Evolutionary conservation across 2,329 filamentous ascomycete genomes (phyloP), one percentile per base, ranked within the genome.

Genomic region (Shiraia sp.): DNA sequence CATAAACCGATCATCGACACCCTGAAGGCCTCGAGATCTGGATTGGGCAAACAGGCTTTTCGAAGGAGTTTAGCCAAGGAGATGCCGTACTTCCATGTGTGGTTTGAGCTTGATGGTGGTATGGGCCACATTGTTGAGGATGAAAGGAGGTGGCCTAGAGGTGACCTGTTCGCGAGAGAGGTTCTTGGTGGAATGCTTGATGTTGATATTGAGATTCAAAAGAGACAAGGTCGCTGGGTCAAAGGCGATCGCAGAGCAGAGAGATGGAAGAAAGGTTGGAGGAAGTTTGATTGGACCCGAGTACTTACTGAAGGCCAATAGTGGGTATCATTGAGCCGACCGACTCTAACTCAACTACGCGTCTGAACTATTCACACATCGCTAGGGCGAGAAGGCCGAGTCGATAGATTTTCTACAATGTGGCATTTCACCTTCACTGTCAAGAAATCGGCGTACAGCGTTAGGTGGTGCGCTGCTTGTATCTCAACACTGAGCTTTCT

Each of bases 31-130:
- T 79, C 82, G 0, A 70, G 76, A n/a, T 78, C 82, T 2, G 88
- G 87, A 0, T 68, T 90, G 48, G 93, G 92, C 0, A 87, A 87
- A 61, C 70, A 80, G 38, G 91, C 93, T 1, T 99, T 99, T 68
- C 80, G 92, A 1, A 79, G 84, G 42, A 86, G 81, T 14, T 76
- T 99, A 47, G 89, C 88, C 10, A 96, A 95, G 72, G 92, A 99
- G 74, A 92, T 95, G 88, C 92, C 95, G 0, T 99, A 99, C 68
- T 99, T 99, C 61, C 93, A 99, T 68, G 92, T 70, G 4, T 99
- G 92, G 91, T 97, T 97, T 65, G 82, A 83, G 37, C 75, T 99
- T 1, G 91, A 99, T 63, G 93, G 93, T 2, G 93, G 93, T 0
- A 72, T 99, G 52, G 93, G 90, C 0, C 93, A 99, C 67, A 77